Conservation (phyloP, 73 alveolate species). For the Paramecium sexaurelia region DNA sequence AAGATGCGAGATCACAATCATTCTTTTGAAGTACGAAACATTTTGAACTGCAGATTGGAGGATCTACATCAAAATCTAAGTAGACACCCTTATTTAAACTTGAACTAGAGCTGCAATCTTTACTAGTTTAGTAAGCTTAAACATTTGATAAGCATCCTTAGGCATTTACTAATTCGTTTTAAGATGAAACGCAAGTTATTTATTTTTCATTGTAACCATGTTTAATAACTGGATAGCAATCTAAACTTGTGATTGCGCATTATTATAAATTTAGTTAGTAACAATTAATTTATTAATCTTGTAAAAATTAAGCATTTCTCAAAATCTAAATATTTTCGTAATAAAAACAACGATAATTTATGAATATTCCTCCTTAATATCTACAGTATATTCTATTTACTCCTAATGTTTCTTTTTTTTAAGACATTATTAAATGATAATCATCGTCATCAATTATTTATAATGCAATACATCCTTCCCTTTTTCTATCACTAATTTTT, state of each 20-base stretch:
- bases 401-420: neutral
- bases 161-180: neutral
- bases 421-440: neutral
- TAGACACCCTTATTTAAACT: neutral
- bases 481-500: conserved; percentile 3
- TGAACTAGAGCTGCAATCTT: neutral
- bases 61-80: neutral
- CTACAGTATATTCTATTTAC: conserved; percentile 27
- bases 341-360: neutral
- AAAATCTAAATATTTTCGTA: neutral
- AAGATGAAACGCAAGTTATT: neutral
- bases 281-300: neutral
- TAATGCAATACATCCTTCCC: conserved; percentile 59
- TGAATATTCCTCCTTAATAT: neutral
- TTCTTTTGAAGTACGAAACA: neutral
- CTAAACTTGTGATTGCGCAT: neutral
- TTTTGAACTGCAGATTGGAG: neutral
- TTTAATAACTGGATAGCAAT: neutral
- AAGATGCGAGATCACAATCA: neutral
- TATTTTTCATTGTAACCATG: neutral
- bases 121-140: neutral
- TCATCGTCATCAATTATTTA: conserved; percentile 26
- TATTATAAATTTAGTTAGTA: neutral
- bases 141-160: neutral
- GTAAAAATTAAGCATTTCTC: neutral